Percentiles rank a stretch among this genome's conserved stretches.
Evolutionary conservation across 805 yeast species (phyloP).

Genomic region (Millerozyma acaciae): DNA sequence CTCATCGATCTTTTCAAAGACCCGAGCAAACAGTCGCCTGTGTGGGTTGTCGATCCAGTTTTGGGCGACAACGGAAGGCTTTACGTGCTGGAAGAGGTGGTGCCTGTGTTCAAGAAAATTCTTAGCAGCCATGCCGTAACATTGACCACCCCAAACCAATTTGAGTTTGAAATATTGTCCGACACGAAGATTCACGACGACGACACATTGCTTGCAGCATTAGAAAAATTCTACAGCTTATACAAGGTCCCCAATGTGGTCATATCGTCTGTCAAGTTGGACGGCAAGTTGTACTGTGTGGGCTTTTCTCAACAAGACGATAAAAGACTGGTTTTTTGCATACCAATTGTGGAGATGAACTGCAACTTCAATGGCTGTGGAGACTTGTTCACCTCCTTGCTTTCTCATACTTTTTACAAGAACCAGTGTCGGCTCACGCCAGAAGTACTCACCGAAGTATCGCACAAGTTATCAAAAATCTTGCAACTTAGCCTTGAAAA

Average conservation of each 20-base stretch:
- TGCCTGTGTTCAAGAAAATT: conserved; percentile 50
- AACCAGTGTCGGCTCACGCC: conserved; percentile 19
- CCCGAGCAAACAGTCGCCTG: conserved; percentile 15
- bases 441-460: conserved; percentile 21
- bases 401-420: conserved; percentile 46
- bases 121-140: conserved; percentile 41
- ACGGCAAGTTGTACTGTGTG: conserved; percentile 33
- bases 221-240: conserved; percentile 36
- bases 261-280: conserved; percentile 52
- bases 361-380: conserved; percentile 75
- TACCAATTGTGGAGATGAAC: conserved; percentile 45
- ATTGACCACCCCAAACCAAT: conserved; percentile 68
- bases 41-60: conserved; percentile 84
- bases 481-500: conserved; percentile 24
- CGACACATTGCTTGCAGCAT: conserved; percentile 32
- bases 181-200: conserved; percentile 40
- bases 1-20: conserved; percentile 23
- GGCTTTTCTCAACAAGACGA: conserved; percentile 25
- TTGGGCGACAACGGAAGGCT: conserved; percentile 85
- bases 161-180: conserved; percentile 63
- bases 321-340: conserved; percentile 20
- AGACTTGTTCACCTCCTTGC: conserved; percentile 62
- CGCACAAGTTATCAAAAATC: conserved; percentile 25
- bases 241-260: conserved; percentile 52
- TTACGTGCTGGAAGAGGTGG: conserved; percentile 61